phyloP scores from a whole-genome alignment of 2,329 filamentous ascomycete species.

The Botrytis aclada region DNA sequence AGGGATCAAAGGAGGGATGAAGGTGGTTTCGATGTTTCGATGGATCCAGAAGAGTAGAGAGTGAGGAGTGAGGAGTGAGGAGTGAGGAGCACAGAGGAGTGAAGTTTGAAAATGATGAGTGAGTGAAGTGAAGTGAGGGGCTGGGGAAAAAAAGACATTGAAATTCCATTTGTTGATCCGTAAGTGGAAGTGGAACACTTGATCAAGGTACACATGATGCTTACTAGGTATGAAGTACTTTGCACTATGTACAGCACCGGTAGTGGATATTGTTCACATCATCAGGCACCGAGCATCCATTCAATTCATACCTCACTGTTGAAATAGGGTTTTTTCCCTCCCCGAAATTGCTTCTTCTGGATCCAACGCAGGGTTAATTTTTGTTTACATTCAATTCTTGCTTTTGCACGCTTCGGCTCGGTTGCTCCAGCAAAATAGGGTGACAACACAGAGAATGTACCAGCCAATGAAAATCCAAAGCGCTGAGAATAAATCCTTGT shows the following conservation, averaged over 20 bases:
- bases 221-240: neutral
- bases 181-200: neutral
- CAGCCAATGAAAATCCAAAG: neutral
- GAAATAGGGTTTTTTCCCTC: neutral
- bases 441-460: neutral
- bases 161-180: neutral
- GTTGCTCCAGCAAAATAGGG: constrained; percentile 1
- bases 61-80: neutral
- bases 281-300: neutral
- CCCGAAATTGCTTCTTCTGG: neutral
- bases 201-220: no score
- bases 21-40: neutral
- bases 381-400: neutral
- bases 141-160: neutral
- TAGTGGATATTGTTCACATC: neutral
- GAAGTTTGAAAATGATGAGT: neutral
- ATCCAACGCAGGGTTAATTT: neutral
- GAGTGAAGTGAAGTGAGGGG: neutral
- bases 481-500: neutral
- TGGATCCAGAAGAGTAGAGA: neutral
- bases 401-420: no score
- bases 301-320: neutral
- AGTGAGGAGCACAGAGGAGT: neutral
- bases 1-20: neutral
- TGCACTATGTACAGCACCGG: neutral